Evolutionary conservation across 768 basidiomycete genomes (phyloP).

Genomic region (Epithele typhae): DNA sequence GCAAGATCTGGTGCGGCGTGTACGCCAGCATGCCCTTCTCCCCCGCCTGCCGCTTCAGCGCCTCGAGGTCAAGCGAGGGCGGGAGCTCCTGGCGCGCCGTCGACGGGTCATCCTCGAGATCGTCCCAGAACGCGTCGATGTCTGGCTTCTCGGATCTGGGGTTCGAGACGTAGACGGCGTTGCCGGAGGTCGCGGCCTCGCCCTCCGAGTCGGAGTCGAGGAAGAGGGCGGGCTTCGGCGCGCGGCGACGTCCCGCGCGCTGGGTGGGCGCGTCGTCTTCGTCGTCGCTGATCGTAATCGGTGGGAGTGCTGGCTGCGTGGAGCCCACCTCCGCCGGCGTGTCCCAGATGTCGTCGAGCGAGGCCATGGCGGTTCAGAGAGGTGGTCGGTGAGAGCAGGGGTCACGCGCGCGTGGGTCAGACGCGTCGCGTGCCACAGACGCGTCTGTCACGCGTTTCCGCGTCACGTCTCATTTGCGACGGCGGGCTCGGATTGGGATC

Average conservation of each 20-base stretch:
- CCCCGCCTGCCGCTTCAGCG: slow-evolving; percentile 51
- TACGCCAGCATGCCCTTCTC: slow-evolving; percentile 42
- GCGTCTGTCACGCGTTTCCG: slow-evolving; percentile 4
- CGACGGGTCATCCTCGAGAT: slow-evolving; percentile 46
- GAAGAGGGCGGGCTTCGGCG: slow-evolving; percentile 44
- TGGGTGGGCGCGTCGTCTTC: slow-evolving; percentile 11
- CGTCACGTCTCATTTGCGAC: slow-evolving; percentile 13
- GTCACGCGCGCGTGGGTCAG: background rate
- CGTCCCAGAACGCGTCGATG: slow-evolving; percentile 41
- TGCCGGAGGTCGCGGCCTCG: slow-evolving; percentile 23
- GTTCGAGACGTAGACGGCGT: slow-evolving; percentile 17
- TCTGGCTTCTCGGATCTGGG: slow-evolving; percentile 24
- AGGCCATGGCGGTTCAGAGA: too few relatives aligned
- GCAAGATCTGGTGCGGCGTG: slow-evolving; percentile 43
- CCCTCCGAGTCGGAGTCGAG: slow-evolving; percentile 53
- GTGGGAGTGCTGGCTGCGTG: slow-evolving; percentile 2
- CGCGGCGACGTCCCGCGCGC: slow-evolving; percentile 27
- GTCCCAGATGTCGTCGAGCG: slow-evolving; percentile 60
- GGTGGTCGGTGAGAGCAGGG: background rate
- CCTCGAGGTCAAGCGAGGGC: slow-evolving; percentile 48
- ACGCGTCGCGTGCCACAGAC: slow-evolving; percentile 8
- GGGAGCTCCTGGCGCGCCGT: slow-evolving; percentile 32
- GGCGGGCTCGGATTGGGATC: too few relatives aligned
- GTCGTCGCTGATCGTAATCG: slow-evolving; percentile 13
- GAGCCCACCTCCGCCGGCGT: slow-evolving; percentile 36